A percentile compares a stretch with the other conserved stretches of the same genome.
These are phyloP conservation scores for Akanthomyces muscarius DNA, from an alignment of 2,329 filamentous ascomycete genomes.

Conservation along the genomic window DNA sequence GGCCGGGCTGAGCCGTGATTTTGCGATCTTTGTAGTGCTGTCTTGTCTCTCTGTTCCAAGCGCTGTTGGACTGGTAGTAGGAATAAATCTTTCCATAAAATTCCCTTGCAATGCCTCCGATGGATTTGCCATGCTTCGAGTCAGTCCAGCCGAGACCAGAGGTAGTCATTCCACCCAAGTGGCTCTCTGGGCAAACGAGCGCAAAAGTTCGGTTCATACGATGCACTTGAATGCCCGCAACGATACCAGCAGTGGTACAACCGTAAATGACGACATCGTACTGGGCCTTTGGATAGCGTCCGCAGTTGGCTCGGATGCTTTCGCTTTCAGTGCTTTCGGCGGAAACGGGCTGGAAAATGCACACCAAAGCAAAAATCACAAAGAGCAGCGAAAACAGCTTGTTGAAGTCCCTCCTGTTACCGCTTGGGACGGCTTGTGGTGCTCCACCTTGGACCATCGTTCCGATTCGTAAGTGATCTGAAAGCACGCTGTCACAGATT, in stretches of 20 bases:
- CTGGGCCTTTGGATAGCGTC: neutral
- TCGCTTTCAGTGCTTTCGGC: neutral
- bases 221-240: constrained; percentile 7
- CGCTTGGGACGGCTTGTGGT: neutral
- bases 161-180: constrained; percentile 12
- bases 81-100: constrained; percentile 12
- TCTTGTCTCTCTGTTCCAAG: constrained; percentile 3
- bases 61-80: neutral
- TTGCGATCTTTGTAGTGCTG: neutral
- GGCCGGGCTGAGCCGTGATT: constrained; percentile 12
- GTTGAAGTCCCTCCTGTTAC: neutral
- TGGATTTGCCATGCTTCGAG: constrained; percentile 9
- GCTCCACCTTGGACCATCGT: no score
- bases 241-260: constrained; percentile 10
- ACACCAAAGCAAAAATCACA: neutral
- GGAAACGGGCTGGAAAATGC: neutral
- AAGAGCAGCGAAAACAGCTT: neutral
- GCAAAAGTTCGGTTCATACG: constrained; percentile 12
- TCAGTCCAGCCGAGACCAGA: constrained; percentile 17
- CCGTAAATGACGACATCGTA: constrained; percentile 17
- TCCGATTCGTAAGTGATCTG: no score
- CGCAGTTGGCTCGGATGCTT: neutral
- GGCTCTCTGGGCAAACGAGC: constrained; percentile 3
- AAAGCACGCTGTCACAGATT: no score
- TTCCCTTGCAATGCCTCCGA: constrained; percentile 16